phyloP scores from a whole-genome alignment of 2,329 filamentous ascomycete species.

The Alternaria consortialis region DNA sequence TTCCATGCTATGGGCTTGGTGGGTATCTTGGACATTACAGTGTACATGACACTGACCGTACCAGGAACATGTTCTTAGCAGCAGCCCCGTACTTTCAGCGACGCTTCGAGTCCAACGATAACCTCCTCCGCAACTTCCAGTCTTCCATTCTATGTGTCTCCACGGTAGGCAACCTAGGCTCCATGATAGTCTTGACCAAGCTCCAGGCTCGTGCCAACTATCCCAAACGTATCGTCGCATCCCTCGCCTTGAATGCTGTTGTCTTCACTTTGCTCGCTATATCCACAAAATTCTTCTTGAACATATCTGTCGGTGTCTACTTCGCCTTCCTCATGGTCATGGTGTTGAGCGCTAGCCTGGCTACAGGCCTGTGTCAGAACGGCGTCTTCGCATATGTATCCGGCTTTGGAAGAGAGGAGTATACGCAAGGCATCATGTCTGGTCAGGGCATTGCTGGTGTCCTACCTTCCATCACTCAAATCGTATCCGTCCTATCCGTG shows the following conservation, averaged over 20 bases:
- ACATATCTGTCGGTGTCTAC: slow-evolving; percentile 71
- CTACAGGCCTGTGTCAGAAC: slow-evolving; percentile 89
- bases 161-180: slow-evolving; percentile 80
- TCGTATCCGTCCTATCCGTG: slow-evolving; percentile 78
- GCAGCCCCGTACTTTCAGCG: slow-evolving; percentile 91
- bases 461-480: slow-evolving; percentile 85
- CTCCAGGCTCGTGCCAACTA: slow-evolving; percentile 87
- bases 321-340: slow-evolving; percentile 83
- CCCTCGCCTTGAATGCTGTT: slow-evolving; percentile 78
- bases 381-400: slow-evolving; percentile 91
- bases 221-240: slow-evolving; percentile 80
- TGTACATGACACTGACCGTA: slow-evolving; percentile 20
- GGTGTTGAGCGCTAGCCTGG: slow-evolving; percentile 80
- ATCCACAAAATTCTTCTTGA: slow-evolving; percentile 76
- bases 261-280: slow-evolving; percentile 81
- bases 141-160: slow-evolving; percentile 87
- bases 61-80: slow-evolving; percentile 97
- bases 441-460: slow-evolving; percentile 94
- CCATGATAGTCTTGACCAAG: slow-evolving; percentile 79
- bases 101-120: slow-evolving; percentile 76
- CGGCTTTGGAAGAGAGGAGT: slow-evolving; percentile 84
- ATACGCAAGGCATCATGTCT: slow-evolving; percentile 95
- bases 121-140: slow-evolving; percentile 84
- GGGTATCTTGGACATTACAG: slow-evolving; percentile 43
- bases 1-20: slow-evolving; percentile 98